These are phyloP conservation scores for Phytomonas sp. DNA, from an alignment of 208 protist species.

Conservation along the genomic window DNA sequence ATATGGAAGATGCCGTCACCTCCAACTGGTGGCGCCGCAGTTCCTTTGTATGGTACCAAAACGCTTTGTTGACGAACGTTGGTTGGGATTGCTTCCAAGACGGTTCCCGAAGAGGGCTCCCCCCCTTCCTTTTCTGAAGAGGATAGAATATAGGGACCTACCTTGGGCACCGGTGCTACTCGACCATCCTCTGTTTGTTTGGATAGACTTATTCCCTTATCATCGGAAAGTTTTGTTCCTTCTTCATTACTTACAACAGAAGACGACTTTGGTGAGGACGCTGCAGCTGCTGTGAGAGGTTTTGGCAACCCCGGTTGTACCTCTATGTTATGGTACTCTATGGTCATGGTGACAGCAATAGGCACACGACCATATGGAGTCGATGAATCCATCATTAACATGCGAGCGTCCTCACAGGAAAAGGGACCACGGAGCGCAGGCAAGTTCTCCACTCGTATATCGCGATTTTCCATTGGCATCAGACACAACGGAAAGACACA, in stretches of 20 bases:
- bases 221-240: neutral
- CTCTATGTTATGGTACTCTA: conserved; percentile 69
- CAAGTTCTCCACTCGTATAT: conserved; percentile 75
- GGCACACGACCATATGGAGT: conserved; percentile 77
- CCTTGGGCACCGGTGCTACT: neutral
- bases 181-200: neutral
- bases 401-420: conserved; percentile 75
- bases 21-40: neutral
- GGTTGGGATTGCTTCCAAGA: neutral
- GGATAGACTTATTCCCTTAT: neutral
- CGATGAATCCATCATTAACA: conserved; percentile 69
- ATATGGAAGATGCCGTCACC: conserved; percentile 61
- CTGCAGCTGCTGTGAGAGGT: neutral
- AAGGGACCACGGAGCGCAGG: conserved; percentile 77
- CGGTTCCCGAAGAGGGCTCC: neutral
- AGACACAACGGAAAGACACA: conserved; percentile 84
- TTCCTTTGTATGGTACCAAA: neutral
- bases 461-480: conserved; percentile 79
- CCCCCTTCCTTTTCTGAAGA: neutral
- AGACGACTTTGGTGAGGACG: neutral
- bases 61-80: neutral
- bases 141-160: neutral
- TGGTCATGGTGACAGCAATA: conserved; percentile 56
- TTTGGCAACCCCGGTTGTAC: conserved; percentile 1
- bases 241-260: neutral